Evolutionary conservation across 495 filamentous ascomycete genomes (phyloP), one percentile per base, ranked within the genome.

Genomic region (Rusavskia elegans): DNA sequence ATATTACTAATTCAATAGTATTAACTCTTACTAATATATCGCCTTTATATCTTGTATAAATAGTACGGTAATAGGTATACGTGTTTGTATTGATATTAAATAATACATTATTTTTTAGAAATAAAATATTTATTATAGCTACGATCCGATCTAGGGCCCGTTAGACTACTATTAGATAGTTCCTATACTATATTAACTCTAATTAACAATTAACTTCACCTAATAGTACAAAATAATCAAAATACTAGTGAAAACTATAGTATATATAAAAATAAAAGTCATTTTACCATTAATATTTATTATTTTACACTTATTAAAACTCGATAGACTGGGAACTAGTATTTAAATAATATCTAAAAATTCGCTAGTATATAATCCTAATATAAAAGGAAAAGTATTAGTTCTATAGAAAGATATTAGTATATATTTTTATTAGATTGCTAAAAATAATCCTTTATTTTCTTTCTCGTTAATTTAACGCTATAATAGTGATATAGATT

Each of bases 61-160:
- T 35, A 42, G 30, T 42, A 50, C 4, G 16, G 38, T 27, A 44
- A 36, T 32, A 42, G 13, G 20, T 25, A 38, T 23, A 45, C 23
- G 53, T 27, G n/a, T 19, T 55, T 42, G 16, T 2, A 52, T 17
- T 5, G 21, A 48, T 54, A 48, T 41, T 13, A 13, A 44, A 49
- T 32, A 40, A 50, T 23, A 48, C 39, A 17, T 35, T 42, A 54
- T 39, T 35, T 41, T 54, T 50, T 54, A 27, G 10, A 40, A 27
- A 36, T 42, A 40, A 37, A 50, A 54, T 39, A 49, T 39, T 39
- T 48, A 48, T 2, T 42, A 44, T 23, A 23, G 16, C 16, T 51
- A 7, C 16, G 35, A 17, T 30, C 20, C 2, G 16, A 2, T 42
- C 14, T 42, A 19, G 10, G 14, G 14, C 20, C 39, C 16, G 16